These are phyloP conservation scores for Pleurotus ostreatus DNA, from an alignment of 768 basidiomycete species.

Conservation along the genomic window DNA sequence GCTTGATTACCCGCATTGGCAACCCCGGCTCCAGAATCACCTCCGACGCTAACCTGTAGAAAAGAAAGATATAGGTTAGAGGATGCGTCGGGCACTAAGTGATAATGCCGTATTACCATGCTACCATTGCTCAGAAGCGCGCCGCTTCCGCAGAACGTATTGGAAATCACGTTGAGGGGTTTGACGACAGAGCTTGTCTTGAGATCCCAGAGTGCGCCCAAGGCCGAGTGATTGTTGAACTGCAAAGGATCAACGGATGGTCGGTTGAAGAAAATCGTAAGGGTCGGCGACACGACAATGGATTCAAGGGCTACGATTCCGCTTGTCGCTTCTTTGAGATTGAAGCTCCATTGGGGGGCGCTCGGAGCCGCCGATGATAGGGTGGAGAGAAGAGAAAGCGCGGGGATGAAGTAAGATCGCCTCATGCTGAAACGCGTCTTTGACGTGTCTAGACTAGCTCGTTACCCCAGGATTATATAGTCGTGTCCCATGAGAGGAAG, in stretches of 20 bases:
- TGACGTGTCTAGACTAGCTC: too few species aligned
- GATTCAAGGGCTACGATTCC: constrained; percentile 22
- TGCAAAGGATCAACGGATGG: constrained; percentile 11
- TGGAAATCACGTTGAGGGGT: constrained; percentile 21
- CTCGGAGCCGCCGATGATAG: constrained; percentile 7
- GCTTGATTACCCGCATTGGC: constrained; percentile 9
- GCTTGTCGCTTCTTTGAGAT: constrained; percentile 19
- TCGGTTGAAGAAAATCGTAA: constrained; percentile 17
- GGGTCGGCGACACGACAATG: constrained; percentile 22
- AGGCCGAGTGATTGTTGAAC: constrained; percentile 25
- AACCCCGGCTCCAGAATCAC: not conserved
- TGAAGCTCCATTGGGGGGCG: constrained; percentile 18
- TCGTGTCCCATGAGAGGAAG: too few species aligned
- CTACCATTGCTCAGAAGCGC: constrained; percentile 27
- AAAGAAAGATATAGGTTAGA: not conserved
- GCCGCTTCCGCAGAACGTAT: constrained; percentile 29
- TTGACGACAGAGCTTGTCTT: constrained; percentile 14
- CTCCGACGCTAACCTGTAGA: constrained; percentile 14
- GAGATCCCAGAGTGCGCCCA: constrained; percentile 21
- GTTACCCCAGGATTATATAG: too few species aligned
- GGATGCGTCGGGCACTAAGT: too few species aligned
- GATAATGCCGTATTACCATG: constrained; percentile 16
- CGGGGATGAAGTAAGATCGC: too few species aligned
- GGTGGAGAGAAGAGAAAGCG: not conserved
- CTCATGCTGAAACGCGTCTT: not conserved